These are phyloP conservation scores for Apiospora hydei DNA, from an alignment of 2,329 filamentous ascomycete species.

Conservation along the genomic window DNA sequence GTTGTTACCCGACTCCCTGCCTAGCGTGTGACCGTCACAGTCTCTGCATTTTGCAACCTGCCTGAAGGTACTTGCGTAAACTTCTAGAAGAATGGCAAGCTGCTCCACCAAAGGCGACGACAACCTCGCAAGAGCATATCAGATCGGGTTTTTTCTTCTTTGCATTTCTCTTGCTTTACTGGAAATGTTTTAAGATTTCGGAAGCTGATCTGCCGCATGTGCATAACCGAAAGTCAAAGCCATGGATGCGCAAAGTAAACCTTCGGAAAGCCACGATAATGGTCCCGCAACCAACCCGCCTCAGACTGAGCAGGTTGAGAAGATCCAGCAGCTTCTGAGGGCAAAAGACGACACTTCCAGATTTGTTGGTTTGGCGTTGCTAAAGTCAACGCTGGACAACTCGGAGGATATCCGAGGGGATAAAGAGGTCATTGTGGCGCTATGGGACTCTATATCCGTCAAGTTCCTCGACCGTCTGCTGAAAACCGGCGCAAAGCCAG, in stretches of 20 bases:
- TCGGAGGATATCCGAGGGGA: slow-evolving; percentile 59
- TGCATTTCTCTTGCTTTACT: neutral
- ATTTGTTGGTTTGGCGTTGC: slow-evolving; percentile 71
- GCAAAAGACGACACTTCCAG: slow-evolving; percentile 71
- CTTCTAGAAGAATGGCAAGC: neutral
- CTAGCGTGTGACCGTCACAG: slow-evolving; percentile 19
- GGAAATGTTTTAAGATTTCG: neutral
- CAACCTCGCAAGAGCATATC: slow-evolving; percentile 2
- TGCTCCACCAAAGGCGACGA: neutral
- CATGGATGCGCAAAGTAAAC: slow-evolving; percentile 11
- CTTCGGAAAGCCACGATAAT: neutral
- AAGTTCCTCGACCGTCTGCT: slow-evolving; percentile 71
- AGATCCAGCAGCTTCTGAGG: slow-evolving; percentile 62
- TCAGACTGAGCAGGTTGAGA: slow-evolving; percentile 45
- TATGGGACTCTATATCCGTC: slow-evolving; percentile 68
- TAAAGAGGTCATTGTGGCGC: slow-evolving; percentile 49
- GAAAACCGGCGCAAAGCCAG: slow-evolving; percentile 54
- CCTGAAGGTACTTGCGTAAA: slow-evolving; percentile 2
- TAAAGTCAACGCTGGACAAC: slow-evolving; percentile 72
- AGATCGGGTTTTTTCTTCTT: neutral
- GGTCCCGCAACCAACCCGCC: neutral
- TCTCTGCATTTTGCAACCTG: neutral
- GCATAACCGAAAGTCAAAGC: neutral
- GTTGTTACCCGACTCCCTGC: neutral
- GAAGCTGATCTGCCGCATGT: neutral